Conservation (phyloP, 768 basidiomycete species). For the Macrolepiota fuliginosa region DNA sequence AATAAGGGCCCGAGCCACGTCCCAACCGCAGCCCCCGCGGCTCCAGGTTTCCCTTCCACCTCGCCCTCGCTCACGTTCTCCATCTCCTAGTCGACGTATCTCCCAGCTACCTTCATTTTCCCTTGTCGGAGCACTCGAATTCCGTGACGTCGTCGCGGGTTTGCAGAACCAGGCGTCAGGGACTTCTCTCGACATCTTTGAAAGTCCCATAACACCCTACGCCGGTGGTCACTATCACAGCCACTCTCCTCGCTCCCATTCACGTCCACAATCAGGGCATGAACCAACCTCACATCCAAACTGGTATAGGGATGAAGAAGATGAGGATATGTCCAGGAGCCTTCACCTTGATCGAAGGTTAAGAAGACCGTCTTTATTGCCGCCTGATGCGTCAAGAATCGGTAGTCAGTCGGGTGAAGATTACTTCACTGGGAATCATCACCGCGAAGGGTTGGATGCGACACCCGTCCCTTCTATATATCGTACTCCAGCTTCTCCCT, state of each 20-base stretch:
- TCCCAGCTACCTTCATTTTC: slow-evolving; percentile 80
- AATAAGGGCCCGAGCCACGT: slow-evolving; percentile 38
- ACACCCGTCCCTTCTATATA: slow-evolving; percentile 52
- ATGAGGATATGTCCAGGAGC: slow-evolving; percentile 13
- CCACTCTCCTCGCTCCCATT: slow-evolving; percentile 20
- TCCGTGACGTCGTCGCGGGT: slow-evolving; percentile 85
- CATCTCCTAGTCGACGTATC: slow-evolving; percentile 45
- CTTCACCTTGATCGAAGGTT: slow-evolving; percentile 19
- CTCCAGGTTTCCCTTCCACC: slow-evolving; percentile 36
- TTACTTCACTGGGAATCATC: slow-evolving; percentile 13
- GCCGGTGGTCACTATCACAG: slow-evolving; percentile 72
- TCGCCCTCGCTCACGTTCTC: slow-evolving; percentile 44
- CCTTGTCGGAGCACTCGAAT: slow-evolving; percentile 93
- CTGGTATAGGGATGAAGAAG: slow-evolving; percentile 25
- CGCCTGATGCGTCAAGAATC: background rate
- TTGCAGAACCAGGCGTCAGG: slow-evolving; percentile 68
- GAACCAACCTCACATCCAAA: slow-evolving; percentile 22
- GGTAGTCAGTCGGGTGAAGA: slow-evolving; percentile 11
- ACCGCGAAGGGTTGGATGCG: background rate
- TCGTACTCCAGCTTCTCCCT: slow-evolving; percentile 53
- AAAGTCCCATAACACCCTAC: slow-evolving; percentile 65
- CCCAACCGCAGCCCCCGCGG: slow-evolving; percentile 32
- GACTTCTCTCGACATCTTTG: slow-evolving; percentile 60
- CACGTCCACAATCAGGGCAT: slow-evolving; percentile 8
- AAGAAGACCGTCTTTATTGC: background rate